These are phyloP conservation scores for Penicillium desertorum DNA, from an alignment of 495 filamentous ascomycete genomes.

Conservation along the genomic window DNA sequence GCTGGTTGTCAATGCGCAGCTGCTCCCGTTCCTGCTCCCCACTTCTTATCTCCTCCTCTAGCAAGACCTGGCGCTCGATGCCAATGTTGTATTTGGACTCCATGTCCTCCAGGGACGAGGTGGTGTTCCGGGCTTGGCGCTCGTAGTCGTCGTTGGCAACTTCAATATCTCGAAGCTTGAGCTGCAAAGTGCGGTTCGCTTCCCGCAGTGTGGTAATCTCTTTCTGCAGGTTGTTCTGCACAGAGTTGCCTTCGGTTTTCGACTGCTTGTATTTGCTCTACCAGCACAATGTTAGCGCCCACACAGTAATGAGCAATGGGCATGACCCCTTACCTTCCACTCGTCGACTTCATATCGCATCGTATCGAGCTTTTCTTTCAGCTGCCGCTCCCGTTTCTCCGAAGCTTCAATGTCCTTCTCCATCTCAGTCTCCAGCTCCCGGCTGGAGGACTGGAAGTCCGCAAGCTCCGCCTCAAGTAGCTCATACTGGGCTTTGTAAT, in stretches of 20 bases:
- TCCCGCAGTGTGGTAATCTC: conserved; percentile 92
- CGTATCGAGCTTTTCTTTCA: conserved; percentile 82
- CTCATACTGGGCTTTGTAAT: conserved; percentile 96
- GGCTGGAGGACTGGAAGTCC: conserved; percentile 91
- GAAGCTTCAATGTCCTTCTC: conserved; percentile 96
- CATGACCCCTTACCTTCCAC: conserved; percentile 76
- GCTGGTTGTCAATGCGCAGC: conserved; percentile 83
- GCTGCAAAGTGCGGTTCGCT: conserved; percentile 72
- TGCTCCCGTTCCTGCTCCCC: conserved; percentile 88
- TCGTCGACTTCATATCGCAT: conserved; percentile 90
- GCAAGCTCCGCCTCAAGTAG: conserved; percentile 85
- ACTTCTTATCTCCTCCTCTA: conserved; percentile 88
- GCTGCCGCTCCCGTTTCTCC: conserved; percentile 82
- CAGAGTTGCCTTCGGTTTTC: conserved; percentile 77
- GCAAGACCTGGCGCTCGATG: conserved; percentile 86
- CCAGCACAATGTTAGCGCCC: neutral
- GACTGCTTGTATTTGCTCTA: conserved; percentile 96
- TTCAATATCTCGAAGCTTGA: conserved; percentile 89
- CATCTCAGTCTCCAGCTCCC: conserved; percentile 89
- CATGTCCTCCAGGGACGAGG: conserved; percentile 91
- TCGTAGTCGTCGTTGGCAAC: conserved; percentile 98
- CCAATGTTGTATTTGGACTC: conserved; percentile 95
- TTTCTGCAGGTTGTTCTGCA: conserved; percentile 87
- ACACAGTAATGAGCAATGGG: neutral
- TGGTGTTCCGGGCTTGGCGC: conserved; percentile 88